A percentile compares a stretch with the other conserved stretches of the same genome.
phyloP scores from a whole-genome alignment of 73 alveolate species.

The Tetrahymena borealis region DNA sequence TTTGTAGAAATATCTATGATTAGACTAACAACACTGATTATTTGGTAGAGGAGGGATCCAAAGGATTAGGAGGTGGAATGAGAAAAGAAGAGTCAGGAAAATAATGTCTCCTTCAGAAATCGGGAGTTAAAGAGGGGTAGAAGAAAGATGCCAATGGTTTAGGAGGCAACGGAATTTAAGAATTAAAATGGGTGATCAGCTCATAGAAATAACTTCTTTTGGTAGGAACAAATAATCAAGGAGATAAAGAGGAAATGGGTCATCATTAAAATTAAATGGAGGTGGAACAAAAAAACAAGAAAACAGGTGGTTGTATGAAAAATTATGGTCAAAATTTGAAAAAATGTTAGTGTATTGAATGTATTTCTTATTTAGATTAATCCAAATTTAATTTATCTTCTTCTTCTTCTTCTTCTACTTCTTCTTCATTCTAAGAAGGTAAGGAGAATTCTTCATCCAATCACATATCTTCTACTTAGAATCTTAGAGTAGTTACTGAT shows the following conservation, averaged over 20 bases:
- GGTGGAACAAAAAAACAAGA: no score
- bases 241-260: background rate
- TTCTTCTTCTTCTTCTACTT: background rate
- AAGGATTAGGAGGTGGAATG: background rate
- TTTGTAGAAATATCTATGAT: background rate
- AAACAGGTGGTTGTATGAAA: slow-evolving; percentile 1
- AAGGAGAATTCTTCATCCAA: background rate
- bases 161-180: background rate
- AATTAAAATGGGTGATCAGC: background rate
- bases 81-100: background rate
- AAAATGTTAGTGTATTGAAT: background rate
- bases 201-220: background rate
- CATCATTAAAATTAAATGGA: background rate
- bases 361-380: background rate
- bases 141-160: background rate
- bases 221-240: background rate
- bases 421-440: background rate
- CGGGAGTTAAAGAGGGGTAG: background rate
- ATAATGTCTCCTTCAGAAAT: background rate
- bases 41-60: background rate
- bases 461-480: background rate
- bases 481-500: background rate
- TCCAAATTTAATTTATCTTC: background rate
- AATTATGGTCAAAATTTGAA: background rate
- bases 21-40: background rate